Evolutionary conservation across 2,329 filamentous ascomycete species (phyloP).

Genomic region (Lecanicillium sp.): DNA sequence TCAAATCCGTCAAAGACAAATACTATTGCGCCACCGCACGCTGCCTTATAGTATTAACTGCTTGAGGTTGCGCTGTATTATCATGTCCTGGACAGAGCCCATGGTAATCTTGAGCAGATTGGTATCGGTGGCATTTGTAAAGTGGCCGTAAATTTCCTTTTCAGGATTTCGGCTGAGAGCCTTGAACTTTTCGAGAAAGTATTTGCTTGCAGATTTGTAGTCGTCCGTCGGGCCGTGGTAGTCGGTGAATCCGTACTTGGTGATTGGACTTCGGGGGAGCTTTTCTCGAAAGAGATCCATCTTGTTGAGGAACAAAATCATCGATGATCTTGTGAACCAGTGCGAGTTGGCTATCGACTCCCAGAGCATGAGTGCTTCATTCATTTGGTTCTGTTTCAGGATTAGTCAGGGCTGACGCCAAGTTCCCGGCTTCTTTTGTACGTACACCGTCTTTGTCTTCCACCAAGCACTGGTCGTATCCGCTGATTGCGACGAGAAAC

Average conservation of each 20-base stretch:
- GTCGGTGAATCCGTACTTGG: conserved; percentile 67
- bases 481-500: conserved; percentile 90
- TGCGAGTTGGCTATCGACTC: conserved; percentile 80
- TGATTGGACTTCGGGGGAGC: conserved; percentile 60
- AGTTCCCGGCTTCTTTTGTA: background rate
- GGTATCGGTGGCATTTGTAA: conserved; percentile 56
- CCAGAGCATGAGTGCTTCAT: conserved; percentile 80
- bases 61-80: conserved; percentile 76
- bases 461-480: conserved; percentile 91
- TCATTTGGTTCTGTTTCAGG: conserved; percentile 70
- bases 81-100: conserved; percentile 80
- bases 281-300: conserved; percentile 80
- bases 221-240: conserved; percentile 65
- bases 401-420: conserved; percentile 11
- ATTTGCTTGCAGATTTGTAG: conserved; percentile 67
- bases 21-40: background rate
- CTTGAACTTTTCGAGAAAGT: conserved; percentile 75
- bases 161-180: conserved; percentile 63
- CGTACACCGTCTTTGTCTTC: conserved; percentile 89
- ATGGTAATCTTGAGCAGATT: conserved; percentile 80
- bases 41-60: conserved; percentile 57
- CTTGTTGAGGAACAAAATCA: conserved; percentile 82
- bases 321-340: conserved; percentile 75
- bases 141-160: conserved; percentile 56
- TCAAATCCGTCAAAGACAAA: background rate